Evolutionary conservation across 768 basidiomycete species (phyloP).

Genomic region (Leucosporidium yakuticum): DNA sequence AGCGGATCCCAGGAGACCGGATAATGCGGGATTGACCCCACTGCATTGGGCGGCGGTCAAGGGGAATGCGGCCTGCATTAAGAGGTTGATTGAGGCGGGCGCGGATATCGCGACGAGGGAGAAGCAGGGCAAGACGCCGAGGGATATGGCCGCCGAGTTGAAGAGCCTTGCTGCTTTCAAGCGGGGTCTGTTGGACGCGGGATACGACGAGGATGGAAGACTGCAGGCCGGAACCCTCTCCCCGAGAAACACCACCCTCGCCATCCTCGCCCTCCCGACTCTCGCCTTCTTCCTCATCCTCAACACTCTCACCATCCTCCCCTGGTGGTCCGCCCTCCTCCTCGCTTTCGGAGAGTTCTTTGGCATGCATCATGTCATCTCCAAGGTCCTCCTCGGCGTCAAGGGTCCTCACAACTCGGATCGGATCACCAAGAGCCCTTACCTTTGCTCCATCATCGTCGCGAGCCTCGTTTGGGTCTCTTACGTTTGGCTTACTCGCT

Average conservation of each 20-base stretch:
- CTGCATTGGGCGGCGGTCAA: slow-evolving; percentile 97
- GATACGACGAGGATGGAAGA: slow-evolving; percentile 67
- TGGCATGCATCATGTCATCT: slow-evolving; percentile 79
- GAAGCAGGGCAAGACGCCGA: slow-evolving; percentile 73
- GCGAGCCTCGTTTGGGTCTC: slow-evolving; percentile 81
- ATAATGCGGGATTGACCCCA: slow-evolving; percentile 76
- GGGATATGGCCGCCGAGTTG: slow-evolving; percentile 90
- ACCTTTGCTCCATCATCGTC: slow-evolving; percentile 85
- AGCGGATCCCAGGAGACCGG: slow-evolving; percentile 67
- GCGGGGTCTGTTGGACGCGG: slow-evolving; percentile 79
- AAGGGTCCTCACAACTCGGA: slow-evolving; percentile 50
- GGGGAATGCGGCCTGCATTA: slow-evolving; percentile 82
- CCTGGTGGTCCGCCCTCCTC: slow-evolving; percentile 82
- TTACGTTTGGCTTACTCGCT: slow-evolving; percentile 71
- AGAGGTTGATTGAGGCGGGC: slow-evolving; percentile 75
- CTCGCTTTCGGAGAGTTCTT: slow-evolving; percentile 78
- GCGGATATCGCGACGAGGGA: slow-evolving; percentile 76
- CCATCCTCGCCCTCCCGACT: slow-evolving; percentile 63
- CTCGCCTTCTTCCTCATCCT: slow-evolving; percentile 77
- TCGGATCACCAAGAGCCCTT: slow-evolving; percentile 76
- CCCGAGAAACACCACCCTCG: slow-evolving; percentile 50
- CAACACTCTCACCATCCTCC: slow-evolving; percentile 70
- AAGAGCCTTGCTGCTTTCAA: slow-evolving; percentile 88
- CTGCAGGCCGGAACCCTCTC: slow-evolving; percentile 62
- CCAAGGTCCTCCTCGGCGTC: slow-evolving; percentile 65